These are phyloP conservation scores for Euphorbia lathyris DNA, from an alignment of 345 rosid genomes.

Conservation along the genomic window DNA sequence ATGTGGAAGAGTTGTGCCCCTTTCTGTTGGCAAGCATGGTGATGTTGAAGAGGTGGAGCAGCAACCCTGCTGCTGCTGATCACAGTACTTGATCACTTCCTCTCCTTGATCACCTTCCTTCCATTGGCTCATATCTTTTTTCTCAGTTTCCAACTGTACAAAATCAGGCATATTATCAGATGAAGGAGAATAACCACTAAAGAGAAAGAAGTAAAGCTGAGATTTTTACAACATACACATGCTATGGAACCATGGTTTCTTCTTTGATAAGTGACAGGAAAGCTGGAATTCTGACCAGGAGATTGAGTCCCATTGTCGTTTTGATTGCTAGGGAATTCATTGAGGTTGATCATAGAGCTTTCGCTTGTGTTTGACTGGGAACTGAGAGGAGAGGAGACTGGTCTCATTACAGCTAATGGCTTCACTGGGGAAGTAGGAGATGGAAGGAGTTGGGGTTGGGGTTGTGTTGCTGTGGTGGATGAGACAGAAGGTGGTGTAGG, in stretches of 20 bases:
- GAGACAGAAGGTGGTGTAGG: constrained; percentile 47
- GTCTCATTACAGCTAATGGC: constrained; percentile 44
- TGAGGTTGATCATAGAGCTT: constrained; percentile 41
- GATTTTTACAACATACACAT: constrained; percentile 18
- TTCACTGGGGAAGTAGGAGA: constrained; percentile 37
- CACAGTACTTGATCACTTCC: constrained; percentile 9
- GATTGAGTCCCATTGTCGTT: constrained; percentile 19
- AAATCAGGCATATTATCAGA: background rate
- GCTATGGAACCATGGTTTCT: constrained; percentile 22
- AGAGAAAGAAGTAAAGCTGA: background rate
- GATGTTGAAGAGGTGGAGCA: constrained; percentile 7
- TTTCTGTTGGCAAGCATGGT: too few relatives aligned
- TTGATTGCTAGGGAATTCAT: constrained; percentile 40
- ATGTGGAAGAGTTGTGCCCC: too few relatives aligned
- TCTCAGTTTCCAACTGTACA: constrained; percentile 22
- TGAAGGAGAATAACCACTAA: background rate
- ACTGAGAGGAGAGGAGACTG: constrained; percentile 15
- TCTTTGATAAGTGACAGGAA: constrained; percentile 42
- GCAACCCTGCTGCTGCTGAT: too few relatives aligned
- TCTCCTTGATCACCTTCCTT: constrained; percentile 7
- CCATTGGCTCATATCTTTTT: constrained; percentile 20
- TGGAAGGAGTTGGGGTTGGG: background rate
- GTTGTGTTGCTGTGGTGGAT: constrained; percentile 31
- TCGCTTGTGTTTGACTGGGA: background rate
- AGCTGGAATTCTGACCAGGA: constrained; percentile 21